Evolutionary conservation across 2,329 filamentous ascomycete genomes (phyloP).

Genomic region (Phialemoniopsis sp.): DNA sequence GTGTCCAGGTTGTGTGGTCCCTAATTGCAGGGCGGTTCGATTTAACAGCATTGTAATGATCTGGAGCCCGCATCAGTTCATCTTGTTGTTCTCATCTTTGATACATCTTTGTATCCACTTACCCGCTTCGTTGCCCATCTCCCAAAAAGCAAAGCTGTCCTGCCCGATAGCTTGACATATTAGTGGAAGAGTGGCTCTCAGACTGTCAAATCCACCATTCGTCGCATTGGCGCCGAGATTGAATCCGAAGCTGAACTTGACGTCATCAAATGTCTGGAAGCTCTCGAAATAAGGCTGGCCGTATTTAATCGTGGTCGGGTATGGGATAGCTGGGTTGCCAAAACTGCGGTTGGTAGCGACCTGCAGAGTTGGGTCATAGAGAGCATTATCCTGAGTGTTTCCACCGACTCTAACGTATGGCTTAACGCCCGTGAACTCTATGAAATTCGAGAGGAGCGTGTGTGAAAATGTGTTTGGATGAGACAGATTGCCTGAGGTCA

Average conservation of each 20-base stretch:
- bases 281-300: constrained; percentile 61
- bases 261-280: constrained; percentile 50
- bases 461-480: constrained; percentile 56
- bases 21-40: no score
- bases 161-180: constrained; percentile 53
- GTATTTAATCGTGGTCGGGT: constrained; percentile 56
- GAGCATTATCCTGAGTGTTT: constrained; percentile 62
- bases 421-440: constrained; percentile 47
- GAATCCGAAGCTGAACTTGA: constrained; percentile 58
- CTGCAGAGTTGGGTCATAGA: no score
- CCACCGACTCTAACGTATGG: constrained; percentile 61
- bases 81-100: no score
- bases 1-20: no score
- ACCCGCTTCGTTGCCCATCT: constrained; percentile 64
- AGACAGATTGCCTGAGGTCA: constrained; percentile 49
- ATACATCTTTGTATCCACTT: no score
- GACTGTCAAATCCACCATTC: constrained; percentile 47
- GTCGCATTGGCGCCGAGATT: constrained; percentile 50
- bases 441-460: constrained; percentile 54
- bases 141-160: constrained; percentile 50
- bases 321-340: constrained; percentile 48
- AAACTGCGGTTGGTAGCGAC: constrained; percentile 50
- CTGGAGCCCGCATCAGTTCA: no score
- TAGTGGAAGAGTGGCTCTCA: constrained; percentile 49
- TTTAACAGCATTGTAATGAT: no score